These are phyloP conservation scores for Phytophthora hibernalis DNA, from an alignment of 352 stramenopile genomes.

Conservation along the genomic window DNA sequence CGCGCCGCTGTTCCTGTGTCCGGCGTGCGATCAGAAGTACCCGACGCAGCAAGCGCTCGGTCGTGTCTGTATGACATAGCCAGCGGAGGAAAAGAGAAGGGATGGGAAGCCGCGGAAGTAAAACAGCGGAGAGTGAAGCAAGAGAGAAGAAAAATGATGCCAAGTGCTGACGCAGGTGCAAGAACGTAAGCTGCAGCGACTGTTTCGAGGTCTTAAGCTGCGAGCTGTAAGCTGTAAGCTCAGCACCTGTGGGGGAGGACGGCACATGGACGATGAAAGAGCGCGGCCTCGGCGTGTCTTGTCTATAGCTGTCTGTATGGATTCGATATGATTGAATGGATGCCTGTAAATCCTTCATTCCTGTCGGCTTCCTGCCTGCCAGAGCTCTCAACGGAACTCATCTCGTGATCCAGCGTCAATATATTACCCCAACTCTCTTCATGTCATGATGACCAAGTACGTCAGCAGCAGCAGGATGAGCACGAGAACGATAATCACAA, in stretches of 20 bases:
- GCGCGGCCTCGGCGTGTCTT: conserved; percentile 28
- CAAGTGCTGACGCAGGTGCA: background rate
- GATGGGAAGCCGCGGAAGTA: conserved; percentile 19
- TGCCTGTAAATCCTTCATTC: conserved; percentile 45
- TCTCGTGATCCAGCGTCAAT: conserved; percentile 31
- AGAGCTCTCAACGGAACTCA: too few relatives aligned
- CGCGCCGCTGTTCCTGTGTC: conserved; percentile 74
- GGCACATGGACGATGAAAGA: conserved; percentile 38
- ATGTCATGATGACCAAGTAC: conserved; percentile 91
- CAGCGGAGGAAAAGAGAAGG: conserved; percentile 4
- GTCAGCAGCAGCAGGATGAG: conserved; percentile 86
- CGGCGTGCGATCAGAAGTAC: conserved; percentile 84
- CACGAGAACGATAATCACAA: conserved; percentile 88
- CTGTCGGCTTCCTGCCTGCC: conserved; percentile 33
- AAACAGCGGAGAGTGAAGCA: conserved; percentile 16
- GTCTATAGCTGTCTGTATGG: conserved; percentile 47
- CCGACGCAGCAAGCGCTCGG: conserved; percentile 81
- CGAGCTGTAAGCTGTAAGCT: conserved; percentile 3
- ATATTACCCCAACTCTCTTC: conserved; percentile 42
- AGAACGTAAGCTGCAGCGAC: conserved; percentile 3
- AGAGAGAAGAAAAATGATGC: conserved; percentile 15
- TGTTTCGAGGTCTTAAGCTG: conserved; percentile 20
- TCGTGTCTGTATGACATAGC: conserved; percentile 61
- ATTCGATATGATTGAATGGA: conserved; percentile 53
- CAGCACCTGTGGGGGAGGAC: conserved; percentile 19